Base-by-base conservation (phyloP, 108 stramenopile species). In the Pseudonitzschia multiseries region DNA sequence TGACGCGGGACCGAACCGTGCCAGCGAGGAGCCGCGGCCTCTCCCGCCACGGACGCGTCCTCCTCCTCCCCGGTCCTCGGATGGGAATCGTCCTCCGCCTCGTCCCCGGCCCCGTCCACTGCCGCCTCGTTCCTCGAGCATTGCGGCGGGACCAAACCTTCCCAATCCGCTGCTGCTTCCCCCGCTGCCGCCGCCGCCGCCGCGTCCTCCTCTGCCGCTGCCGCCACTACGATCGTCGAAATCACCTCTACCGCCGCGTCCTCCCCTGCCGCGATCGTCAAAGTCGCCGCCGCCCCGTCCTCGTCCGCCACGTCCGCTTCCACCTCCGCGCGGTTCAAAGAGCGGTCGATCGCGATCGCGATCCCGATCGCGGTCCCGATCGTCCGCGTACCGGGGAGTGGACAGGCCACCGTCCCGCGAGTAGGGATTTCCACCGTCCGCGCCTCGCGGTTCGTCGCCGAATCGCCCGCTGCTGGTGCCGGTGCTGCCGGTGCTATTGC, bases 41-140 rank as follows among this genome's bases (percentile, higher is more conserved):
- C 61, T 48, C 27, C 53, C 44, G 42, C 57, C 57, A 24, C 31
- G 56, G 24, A 27, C 52, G 41, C 66, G 52, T 70, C 54, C 76
- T 14, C 69, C 76, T 65, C 69, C 22, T 8, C 76, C 69, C 6
- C 42, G 42, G 42, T 22, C 48, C 41, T 63, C 62, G 17, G 31
- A 24, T 27, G 42, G 26, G n/a, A 31, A 67, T 26, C 66, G 18
- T 15, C 66, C 66, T 12, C 66, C 66, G 29, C 72, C 27, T 48
- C 69, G 51, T 18, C 51, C 31, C 12, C 28, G 27, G 29, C 76
- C 76, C 22, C 76, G 70, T 4, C 76, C 70, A 36, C 70, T 8
- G 36, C 69, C 75, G 36, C 9, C 46, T 5, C 46, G 41, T 32
- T 27, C 42, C 29, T 5, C 42, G 71, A 43, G 32, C 41, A 43